Conservation (phyloP, 1,284 basidiomycete genomes). For the Ceratobasidium sp. region DNA sequence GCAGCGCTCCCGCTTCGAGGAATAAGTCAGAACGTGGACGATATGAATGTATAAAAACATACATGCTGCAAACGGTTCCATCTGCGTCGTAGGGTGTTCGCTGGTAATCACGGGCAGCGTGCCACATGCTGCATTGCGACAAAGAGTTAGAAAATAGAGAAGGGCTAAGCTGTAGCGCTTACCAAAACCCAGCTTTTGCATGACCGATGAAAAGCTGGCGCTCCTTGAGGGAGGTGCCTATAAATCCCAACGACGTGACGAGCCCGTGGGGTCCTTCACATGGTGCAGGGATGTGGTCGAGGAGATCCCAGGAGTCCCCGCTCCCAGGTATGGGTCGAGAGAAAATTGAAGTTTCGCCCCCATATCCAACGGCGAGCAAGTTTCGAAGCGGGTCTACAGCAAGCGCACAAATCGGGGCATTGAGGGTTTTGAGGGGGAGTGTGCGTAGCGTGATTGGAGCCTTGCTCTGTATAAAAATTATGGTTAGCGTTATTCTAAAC, state of each 20-base stretch:
- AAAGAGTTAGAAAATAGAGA: neutral
- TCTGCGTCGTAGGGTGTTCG: neutral
- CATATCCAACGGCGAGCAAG: neutral
- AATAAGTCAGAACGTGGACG: too few relatives aligned
- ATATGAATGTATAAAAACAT: neutral
- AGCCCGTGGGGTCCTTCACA: neutral
- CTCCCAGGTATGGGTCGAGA: neutral
- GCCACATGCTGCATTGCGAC: neutral
- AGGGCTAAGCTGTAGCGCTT: neutral
- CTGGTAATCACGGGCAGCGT: neutral
- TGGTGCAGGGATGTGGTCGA: conserved; percentile 10
- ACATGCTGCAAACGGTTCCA: neutral
- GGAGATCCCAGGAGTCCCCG: neutral
- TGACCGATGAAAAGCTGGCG: conserved; percentile 12
- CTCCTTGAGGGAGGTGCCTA: neutral
- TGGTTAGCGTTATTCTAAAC: too few relatives aligned
- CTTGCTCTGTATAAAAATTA: neutral
- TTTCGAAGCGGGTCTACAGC: neutral
- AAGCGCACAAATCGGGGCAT: neutral
- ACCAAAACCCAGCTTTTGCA: conserved; percentile 16
- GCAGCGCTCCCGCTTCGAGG: neutral
- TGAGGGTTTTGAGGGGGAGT: neutral
- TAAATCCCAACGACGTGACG: conserved; percentile 6
- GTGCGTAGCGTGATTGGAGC: neutral
- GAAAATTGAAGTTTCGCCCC: neutral